A percentile compares a stretch with the other conserved stretches of the same genome.
Conservation (phyloP, 495 filamentous ascomycete species). For the Annulohypoxylon maeteangense region DNA sequence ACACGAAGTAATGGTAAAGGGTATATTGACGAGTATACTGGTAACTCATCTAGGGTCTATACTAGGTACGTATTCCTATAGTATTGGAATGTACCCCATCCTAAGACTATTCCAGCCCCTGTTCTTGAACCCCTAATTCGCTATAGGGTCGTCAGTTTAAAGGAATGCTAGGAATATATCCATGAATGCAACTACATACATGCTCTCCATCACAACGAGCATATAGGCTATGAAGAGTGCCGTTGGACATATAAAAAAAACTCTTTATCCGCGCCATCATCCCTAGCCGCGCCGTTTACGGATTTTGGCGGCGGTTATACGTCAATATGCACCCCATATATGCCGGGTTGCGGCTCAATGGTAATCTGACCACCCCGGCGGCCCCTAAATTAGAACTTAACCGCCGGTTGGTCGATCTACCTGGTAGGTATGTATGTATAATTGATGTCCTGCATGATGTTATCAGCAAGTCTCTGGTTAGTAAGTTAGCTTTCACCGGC, state of each 20-base stretch:
- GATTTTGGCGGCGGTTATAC: neutral
- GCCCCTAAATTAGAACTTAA: neutral
- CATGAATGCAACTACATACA: neutral
- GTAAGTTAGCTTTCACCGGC: neutral
- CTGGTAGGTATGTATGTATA: neutral
- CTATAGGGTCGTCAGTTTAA: neutral
- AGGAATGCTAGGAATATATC: neutral
- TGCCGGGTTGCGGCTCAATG: neutral
- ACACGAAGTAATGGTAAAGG: neutral
- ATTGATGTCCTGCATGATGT: neutral
- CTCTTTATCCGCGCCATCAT: neutral
- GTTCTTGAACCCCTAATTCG: neutral
- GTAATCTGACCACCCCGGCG: neutral
- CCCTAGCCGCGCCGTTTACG: neutral
- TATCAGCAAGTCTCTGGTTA: neutral
- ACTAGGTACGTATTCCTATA: neutral
- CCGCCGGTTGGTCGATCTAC: neutral
- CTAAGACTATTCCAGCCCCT: neutral
- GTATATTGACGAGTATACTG: neutral
- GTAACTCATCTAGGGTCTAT: neutral
- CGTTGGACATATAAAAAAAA: neutral
- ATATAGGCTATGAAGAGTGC: neutral
- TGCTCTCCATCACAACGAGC: neutral
- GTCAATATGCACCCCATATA: constrained; percentile 10
- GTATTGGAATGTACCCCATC: neutral